Evolutionary conservation across 495 filamentous ascomycete genomes (phyloP).

Genomic region (Trichoderma virens): DNA sequence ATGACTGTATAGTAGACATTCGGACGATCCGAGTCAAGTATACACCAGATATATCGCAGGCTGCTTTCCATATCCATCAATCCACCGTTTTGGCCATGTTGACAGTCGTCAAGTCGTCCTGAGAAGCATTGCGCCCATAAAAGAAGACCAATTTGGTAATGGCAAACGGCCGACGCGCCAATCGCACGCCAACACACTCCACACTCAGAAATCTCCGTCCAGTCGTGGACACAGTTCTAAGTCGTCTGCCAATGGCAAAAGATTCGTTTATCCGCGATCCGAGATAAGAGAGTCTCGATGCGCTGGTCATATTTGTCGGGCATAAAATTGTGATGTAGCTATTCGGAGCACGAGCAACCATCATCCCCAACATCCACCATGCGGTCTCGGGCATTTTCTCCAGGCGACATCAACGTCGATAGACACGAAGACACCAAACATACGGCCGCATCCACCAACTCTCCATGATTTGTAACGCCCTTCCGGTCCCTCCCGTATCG

Average conservation of each 20-base stretch:
- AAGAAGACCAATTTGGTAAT: no score
- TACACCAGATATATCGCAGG: neutral
- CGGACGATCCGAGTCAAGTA: neutral
- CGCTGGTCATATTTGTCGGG: neutral
- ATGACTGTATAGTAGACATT: neutral
- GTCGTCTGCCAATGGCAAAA: neutral
- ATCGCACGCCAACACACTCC: neutral
- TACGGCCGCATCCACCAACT: neutral
- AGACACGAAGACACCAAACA: neutral
- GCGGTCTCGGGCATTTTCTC: neutral
- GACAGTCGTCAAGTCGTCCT: no score
- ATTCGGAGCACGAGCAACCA: neutral
- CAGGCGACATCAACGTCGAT: neutral
- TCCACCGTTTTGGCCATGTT: no score
- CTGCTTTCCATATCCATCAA: no score
- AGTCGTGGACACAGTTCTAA: neutral
- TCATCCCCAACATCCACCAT: neutral
- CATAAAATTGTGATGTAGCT: neutral
- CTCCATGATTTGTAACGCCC: neutral
- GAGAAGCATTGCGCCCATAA: no score
- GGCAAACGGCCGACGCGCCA: neutral
- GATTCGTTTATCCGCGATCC: neutral
- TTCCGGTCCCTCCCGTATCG: neutral
- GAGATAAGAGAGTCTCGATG: neutral
- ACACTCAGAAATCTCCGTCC: no score